Conservation (phyloP, 495 filamentous ascomycete species). For the Penicillium soppii region DNA sequence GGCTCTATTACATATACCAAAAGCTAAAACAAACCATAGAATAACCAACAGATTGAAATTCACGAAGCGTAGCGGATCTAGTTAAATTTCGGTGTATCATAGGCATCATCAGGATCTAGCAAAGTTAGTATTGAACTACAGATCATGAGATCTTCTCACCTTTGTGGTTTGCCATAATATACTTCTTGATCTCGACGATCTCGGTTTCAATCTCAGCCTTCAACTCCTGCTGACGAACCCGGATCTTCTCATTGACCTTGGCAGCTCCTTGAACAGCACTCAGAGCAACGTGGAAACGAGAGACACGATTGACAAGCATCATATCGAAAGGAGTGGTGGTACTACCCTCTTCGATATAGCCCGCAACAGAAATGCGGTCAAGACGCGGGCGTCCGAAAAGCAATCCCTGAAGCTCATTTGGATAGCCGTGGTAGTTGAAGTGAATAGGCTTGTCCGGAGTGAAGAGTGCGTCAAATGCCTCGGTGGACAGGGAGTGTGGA, state of each 20-base stretch:
- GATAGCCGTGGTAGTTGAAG: constrained; percentile 75
- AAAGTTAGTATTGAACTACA: background rate
- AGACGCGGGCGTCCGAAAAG: constrained; percentile 58
- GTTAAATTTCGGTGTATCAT: constrained; percentile 50
- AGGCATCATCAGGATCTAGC: constrained; percentile 57
- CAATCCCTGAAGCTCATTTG: constrained; percentile 60
- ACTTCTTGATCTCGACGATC: constrained; percentile 53
- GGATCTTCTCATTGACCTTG: constrained; percentile 51
- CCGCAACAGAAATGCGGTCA: constrained; percentile 55
- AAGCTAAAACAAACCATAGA: too few relatives aligned
- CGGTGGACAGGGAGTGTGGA: constrained; percentile 57
- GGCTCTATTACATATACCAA: too few relatives aligned
- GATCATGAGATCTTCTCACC: constrained; percentile 26
- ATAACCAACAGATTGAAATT: too few relatives aligned
- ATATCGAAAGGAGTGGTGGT: constrained; percentile 76
- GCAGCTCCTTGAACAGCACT: constrained; percentile 53
- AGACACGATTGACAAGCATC: constrained; percentile 67
- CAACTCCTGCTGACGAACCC: constrained; percentile 44
- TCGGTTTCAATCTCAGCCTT: constrained; percentile 47
- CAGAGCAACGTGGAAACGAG: constrained; percentile 61
- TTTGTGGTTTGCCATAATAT: constrained; percentile 54
- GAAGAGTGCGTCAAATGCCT: constrained; percentile 60
- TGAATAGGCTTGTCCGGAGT: constrained; percentile 58
- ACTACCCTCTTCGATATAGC: constrained; percentile 69
- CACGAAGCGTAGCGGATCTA: constrained; percentile 3